Evolutionary conservation across 495 filamentous ascomycete genomes (phyloP).

Genomic region (Apodospora peruviana): DNA sequence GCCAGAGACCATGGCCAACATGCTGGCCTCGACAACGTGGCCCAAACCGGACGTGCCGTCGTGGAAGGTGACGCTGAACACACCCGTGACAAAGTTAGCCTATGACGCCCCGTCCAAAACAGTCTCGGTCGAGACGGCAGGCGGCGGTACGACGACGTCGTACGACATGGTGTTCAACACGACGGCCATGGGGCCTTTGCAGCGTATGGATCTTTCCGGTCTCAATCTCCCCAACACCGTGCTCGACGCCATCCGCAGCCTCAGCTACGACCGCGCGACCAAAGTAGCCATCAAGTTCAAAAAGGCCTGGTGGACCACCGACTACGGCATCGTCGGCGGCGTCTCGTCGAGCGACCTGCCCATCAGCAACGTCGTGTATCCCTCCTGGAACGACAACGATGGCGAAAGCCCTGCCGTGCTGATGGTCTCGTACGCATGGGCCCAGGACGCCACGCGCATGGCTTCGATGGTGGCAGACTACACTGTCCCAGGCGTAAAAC

Average conservation of each 20-base stretch:
- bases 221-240: conserved; percentile 17
- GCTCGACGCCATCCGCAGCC: conserved; percentile 21
- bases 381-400: conserved; percentile 33
- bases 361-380: conserved; percentile 38
- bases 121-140: neutral
- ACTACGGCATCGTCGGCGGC: conserved; percentile 19
- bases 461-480: conserved; percentile 22
- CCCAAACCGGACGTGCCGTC: neutral
- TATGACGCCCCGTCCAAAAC: neutral
- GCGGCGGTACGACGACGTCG: neutral
- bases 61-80: conserved; percentile 11
- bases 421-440: conserved; percentile 38
- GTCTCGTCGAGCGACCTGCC: conserved; percentile 28
- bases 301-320: conserved; percentile 23
- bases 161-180: conserved; percentile 27
- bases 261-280: conserved; percentile 24
- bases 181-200: conserved; percentile 21
- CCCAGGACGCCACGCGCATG: conserved; percentile 34
- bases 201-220: conserved; percentile 20
- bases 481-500: conserved; percentile 23
- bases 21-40: conserved; percentile 1
- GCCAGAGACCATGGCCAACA: neutral
- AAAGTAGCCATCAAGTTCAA: conserved; percentile 32
- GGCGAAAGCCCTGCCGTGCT: conserved; percentile 29
- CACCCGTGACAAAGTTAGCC: conserved; percentile 18